Percentiles rank a stretch among this genome's conserved stretches.
These are phyloP conservation scores for Onygenales sp. DNA, from an alignment of 2,329 filamentous ascomycete genomes.

Conservation along the genomic window DNA sequence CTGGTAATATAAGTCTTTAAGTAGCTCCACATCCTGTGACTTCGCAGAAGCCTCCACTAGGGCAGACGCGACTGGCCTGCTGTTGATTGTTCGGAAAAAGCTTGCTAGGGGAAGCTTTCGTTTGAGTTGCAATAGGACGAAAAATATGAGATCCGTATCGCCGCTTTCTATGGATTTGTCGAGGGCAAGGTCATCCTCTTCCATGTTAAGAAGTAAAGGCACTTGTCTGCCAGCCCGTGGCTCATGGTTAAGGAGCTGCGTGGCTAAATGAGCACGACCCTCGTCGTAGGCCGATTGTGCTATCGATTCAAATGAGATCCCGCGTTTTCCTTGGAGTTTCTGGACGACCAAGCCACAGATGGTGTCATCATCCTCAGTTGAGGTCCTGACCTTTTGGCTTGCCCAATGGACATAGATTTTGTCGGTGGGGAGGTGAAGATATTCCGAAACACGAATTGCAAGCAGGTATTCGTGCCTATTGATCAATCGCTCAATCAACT, in stretches of 20 bases:
- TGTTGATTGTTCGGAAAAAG: conserved; percentile 89
- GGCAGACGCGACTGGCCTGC: conserved; percentile 73
- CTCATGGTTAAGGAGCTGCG: conserved; percentile 84
- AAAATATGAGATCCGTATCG: conserved; percentile 86
- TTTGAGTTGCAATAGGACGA: conserved; percentile 77
- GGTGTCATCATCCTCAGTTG: conserved; percentile 74
- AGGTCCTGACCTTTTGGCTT: conserved; percentile 80
- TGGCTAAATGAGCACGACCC: conserved; percentile 78
- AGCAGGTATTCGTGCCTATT: conserved; percentile 87
- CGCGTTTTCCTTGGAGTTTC: conserved; percentile 75
- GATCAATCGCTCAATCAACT: conserved; percentile 73
- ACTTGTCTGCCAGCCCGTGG: conserved; percentile 93
- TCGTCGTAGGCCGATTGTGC: conserved; percentile 90
- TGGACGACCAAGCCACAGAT: conserved; percentile 82
- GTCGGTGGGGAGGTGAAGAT: conserved; percentile 75
- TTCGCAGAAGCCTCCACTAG: conserved; percentile 78
- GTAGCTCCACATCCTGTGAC: conserved; percentile 67
- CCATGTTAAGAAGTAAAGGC: conserved; percentile 84
- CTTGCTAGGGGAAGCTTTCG: conserved; percentile 80
- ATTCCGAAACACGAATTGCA: conserved; percentile 78
- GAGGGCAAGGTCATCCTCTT: conserved; percentile 86
- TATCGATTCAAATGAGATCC: conserved; percentile 92
- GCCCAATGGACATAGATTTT: conserved; percentile 96
- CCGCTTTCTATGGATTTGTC: conserved; percentile 96
- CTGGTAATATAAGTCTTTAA: conserved; percentile 97